These are phyloP conservation scores for Rhodofomes roseus DNA, from an alignment of 1,284 basidiomycete genomes.

Conservation along the genomic window DNA sequence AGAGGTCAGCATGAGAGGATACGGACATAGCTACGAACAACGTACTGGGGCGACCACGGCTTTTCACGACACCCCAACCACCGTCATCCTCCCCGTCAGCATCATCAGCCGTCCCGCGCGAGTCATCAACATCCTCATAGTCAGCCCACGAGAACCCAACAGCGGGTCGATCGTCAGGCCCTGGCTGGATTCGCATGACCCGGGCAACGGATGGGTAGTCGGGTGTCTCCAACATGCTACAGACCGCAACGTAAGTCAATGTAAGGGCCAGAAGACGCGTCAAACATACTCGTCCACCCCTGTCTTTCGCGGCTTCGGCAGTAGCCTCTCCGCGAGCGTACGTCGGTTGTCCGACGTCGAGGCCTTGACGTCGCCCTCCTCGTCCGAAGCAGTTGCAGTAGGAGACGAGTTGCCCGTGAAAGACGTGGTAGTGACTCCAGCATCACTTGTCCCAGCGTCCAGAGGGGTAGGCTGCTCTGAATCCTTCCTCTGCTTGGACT, in stretches of 20 bases:
- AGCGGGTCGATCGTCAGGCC: constrained; percentile 51
- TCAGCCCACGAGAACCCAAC: constrained; percentile 70
- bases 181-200: constrained; percentile 60
- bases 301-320: constrained; percentile 58
- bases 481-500: constrained; percentile 14
- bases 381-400: constrained; percentile 41
- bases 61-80: constrained; percentile 71
- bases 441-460: constrained; percentile 48
- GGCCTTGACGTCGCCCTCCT: constrained; percentile 24
- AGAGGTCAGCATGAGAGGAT: neutral
- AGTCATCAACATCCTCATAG: constrained; percentile 63
- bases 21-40: constrained; percentile 31
- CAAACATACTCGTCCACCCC: constrained; percentile 61
- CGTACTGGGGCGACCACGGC: constrained; percentile 46
- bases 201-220: constrained; percentile 52
- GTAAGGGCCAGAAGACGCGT: constrained; percentile 2
- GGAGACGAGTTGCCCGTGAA: constrained; percentile 53
- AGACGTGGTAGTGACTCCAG: constrained; percentile 45
- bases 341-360: constrained; percentile 27
- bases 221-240: constrained; percentile 59
- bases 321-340: constrained; percentile 55
- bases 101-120: constrained; percentile 42
- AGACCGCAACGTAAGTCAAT: constrained; percentile 1
- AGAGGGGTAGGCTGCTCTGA: constrained; percentile 10
- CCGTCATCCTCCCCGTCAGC: constrained; percentile 57